A percentile compares a stretch with the other conserved stretches of the same genome.
Evolutionary conservation across 2,329 filamentous ascomycete species (phyloP).

Genomic region (Graphiopsis chlorocephala): DNA sequence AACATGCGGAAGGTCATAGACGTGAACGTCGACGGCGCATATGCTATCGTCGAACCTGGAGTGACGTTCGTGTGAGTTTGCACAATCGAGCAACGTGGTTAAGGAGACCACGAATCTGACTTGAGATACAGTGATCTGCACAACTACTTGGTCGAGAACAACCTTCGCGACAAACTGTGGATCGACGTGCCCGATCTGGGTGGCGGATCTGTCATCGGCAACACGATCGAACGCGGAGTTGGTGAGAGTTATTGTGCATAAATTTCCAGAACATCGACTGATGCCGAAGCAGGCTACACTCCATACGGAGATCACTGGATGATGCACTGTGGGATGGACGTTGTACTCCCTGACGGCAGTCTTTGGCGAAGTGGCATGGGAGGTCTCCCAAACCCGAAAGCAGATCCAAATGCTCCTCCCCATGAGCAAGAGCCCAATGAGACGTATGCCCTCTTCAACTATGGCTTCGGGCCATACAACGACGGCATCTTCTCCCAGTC

Average conservation of each 20-base stretch:
- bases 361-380: conserved; percentile 44
- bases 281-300: conserved; percentile 32
- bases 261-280: neutral
- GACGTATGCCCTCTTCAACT: conserved; percentile 33
- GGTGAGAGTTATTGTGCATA: neutral
- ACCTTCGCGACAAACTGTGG: conserved; percentile 40
- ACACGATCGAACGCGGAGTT: conserved; percentile 48
- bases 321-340: conserved; percentile 45
- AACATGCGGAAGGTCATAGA: conserved; percentile 55
- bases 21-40: conserved; percentile 50
- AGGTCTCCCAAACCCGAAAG: conserved; percentile 33
- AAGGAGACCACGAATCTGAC: neutral
- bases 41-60: conserved; percentile 54
- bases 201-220: conserved; percentile 51
- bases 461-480: conserved; percentile 38
- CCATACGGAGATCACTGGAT: conserved; percentile 45
- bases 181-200: conserved; percentile 49
- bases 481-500: conserved; percentile 39
- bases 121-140: conserved; percentile 47
- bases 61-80: conserved; percentile 38
- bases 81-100: neutral
- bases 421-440: conserved; percentile 24
- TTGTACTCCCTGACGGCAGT: conserved; percentile 41
- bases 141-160: conserved; percentile 46
- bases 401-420: conserved; percentile 20